Percentiles rank a stretch among this genome's conserved stretches.
Evolutionary conservation across 2,329 filamentous ascomycete species (phyloP).

Genomic region (Podosphaera aphanis): DNA sequence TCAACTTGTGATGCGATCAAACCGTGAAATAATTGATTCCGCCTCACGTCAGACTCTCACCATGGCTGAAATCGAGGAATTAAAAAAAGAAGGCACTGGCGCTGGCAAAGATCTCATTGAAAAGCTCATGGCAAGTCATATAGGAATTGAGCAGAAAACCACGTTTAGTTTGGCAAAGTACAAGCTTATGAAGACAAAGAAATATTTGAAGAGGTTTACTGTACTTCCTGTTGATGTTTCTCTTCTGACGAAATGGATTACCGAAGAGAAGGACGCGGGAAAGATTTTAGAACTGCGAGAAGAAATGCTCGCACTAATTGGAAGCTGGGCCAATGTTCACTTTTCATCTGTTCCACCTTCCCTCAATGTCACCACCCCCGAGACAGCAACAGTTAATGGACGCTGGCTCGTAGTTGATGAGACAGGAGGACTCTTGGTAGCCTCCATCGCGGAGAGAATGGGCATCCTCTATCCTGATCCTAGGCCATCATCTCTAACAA

Average conservation of each 20-base stretch:
- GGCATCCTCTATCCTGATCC: slow-evolving; percentile 29
- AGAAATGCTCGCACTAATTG: slow-evolving; percentile 58
- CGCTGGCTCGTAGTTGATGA: slow-evolving; percentile 48
- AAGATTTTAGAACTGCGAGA: slow-evolving; percentile 72
- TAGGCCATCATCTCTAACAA: background rate
- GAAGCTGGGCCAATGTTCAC: slow-evolving; percentile 79
- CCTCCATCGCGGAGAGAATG: slow-evolving; percentile 49
- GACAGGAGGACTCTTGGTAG: slow-evolving; percentile 43
- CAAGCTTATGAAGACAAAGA: slow-evolving; percentile 77
- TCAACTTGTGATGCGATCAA: slow-evolving; percentile 29
- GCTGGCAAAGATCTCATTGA: slow-evolving; percentile 77
- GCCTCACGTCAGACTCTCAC: slow-evolving; percentile 51
- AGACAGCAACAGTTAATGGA: background rate
- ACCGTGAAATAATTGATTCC: slow-evolving; percentile 35
- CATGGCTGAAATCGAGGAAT: slow-evolving; percentile 44
- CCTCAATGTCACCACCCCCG: background rate
- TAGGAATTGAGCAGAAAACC: slow-evolving; percentile 81
- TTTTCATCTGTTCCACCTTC: slow-evolving; percentile 20
- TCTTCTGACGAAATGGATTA: slow-evolving; percentile 49
- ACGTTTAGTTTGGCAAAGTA: slow-evolving; percentile 87
- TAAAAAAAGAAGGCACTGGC: slow-evolving; percentile 49
- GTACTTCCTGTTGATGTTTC: slow-evolving; percentile 64
- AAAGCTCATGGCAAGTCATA: slow-evolving; percentile 78
- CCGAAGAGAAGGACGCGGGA: slow-evolving; percentile 55
- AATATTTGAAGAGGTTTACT: slow-evolving; percentile 75